A percentile compares a stretch with the other conserved stretches of the same genome.
phyloP scores from a whole-genome alignment of 768 basidiomycete genomes.

The Tulasnella sp. region DNA sequence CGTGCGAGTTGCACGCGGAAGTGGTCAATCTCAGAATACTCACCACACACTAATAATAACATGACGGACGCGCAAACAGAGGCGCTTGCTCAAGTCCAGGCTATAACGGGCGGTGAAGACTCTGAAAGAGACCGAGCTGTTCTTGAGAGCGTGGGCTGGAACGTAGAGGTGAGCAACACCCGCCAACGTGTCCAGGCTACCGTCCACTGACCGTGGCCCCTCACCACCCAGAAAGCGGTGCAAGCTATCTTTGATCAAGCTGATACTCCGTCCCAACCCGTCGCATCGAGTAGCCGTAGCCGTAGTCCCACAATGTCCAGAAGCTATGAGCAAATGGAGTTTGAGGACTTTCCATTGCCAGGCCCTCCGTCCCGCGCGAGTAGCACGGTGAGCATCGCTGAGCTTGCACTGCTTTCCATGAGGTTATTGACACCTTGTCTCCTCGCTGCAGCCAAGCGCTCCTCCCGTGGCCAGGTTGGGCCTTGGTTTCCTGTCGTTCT shows the following conservation, averaged over 20 bases:
- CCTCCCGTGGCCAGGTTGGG: conserved; percentile 9
- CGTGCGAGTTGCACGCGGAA: too few species aligned
- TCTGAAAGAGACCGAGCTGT: conserved; percentile 50
- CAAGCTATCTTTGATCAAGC: conserved; percentile 44
- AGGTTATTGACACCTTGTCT: background rate
- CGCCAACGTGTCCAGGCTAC: background rate
- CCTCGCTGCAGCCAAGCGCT: background rate
- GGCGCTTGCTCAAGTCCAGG: conserved; percentile 36
- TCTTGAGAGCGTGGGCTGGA: conserved; percentile 54
- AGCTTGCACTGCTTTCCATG: conserved; percentile 14
- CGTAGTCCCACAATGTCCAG: background rate
- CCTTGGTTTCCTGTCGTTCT: conserved; percentile 26
- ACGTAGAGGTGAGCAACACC: conserved; percentile 46
- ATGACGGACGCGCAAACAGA: conserved; percentile 20
- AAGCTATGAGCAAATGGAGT: conserved; percentile 22
- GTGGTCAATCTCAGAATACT: background rate
- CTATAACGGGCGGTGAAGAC: conserved; percentile 49
- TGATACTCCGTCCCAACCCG: conserved; percentile 18
- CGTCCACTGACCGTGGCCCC: background rate
- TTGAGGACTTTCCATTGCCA: conserved; percentile 43
- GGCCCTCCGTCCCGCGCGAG: conserved; percentile 11
- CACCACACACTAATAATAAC: background rate
- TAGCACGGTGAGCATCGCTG: conserved; percentile 15
- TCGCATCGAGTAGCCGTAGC: conserved; percentile 30
- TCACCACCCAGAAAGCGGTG: conserved; percentile 38